Conservation (phyloP, 495 filamentous ascomycete species). For the Aspergillus affinis region DNA sequence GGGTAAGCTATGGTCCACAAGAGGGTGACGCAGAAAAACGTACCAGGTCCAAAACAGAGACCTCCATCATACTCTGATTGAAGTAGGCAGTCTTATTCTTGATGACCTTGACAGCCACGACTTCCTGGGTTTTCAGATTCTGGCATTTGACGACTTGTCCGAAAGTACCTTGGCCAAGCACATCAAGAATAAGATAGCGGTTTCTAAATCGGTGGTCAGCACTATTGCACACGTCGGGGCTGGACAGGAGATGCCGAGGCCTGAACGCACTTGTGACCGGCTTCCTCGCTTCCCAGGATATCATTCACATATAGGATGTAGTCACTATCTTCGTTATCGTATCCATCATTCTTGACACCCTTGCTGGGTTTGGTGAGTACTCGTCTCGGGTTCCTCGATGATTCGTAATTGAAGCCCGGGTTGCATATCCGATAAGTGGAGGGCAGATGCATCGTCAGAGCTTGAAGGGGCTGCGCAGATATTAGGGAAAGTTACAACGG, state of each 20-base stretch:
- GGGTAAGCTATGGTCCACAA: conserved; percentile 24
- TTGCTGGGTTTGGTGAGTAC: conserved; percentile 99
- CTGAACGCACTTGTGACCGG: conserved; percentile 81
- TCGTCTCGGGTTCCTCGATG: conserved; percentile 93
- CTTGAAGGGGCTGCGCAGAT: conserved; percentile 78
- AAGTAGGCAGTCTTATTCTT: conserved; percentile 99
- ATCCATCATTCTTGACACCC: conserved; percentile 97
- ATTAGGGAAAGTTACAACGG: conserved; percentile 12
- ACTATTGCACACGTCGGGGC: not conserved
- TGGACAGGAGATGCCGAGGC: not conserved
- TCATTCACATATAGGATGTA: conserved; percentile 99
- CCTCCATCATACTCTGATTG: conserved; percentile 99
- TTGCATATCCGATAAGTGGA: conserved; percentile 99
- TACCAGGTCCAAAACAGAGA: conserved; percentile 96
- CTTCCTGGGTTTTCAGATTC: conserved; percentile 96
- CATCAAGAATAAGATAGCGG: conserved; percentile 96
- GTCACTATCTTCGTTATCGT: conserved; percentile 98
- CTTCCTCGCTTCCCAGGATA: conserved; percentile 96
- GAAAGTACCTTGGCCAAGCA: conserved; percentile 97
- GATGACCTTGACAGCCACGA: conserved; percentile 98
- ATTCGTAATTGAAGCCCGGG: conserved; percentile 97
- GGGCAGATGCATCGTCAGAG: conserved; percentile 88
- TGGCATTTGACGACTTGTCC: conserved; percentile 99
- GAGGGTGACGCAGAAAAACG: conserved; percentile 19
- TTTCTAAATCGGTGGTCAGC: conserved; percentile 59